Evolutionary conservation across 352 stramenopile genomes (phyloP).

Genomic region (Pythium phragmiticola): DNA sequence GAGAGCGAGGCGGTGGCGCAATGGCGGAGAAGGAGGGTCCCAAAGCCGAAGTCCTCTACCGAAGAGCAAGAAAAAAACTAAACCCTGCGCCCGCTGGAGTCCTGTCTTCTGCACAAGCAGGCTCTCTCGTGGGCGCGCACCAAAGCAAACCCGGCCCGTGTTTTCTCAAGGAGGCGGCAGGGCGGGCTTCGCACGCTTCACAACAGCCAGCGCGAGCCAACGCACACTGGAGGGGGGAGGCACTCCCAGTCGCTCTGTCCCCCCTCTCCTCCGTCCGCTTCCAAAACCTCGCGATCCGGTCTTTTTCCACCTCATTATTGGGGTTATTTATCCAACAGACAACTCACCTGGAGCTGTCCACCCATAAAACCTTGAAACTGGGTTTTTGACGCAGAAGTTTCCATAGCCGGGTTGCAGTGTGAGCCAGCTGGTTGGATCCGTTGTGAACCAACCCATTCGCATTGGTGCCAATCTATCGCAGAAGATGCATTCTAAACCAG

Average conservation of each 20-base stretch:
- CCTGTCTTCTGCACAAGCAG: slow-evolving; percentile 25
- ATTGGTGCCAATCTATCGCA: background rate
- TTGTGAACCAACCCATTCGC: slow-evolving; percentile 9
- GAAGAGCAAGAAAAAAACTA: slow-evolving; percentile 35
- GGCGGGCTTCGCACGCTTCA: background rate
- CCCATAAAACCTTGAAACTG: slow-evolving; percentile 21
- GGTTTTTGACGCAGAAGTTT: slow-evolving; percentile 26
- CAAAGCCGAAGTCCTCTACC: slow-evolving; percentile 15
- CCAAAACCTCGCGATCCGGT: slow-evolving; percentile 19
- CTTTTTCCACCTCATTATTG: slow-evolving; percentile 23
- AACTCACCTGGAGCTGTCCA: background rate
- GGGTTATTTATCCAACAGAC: slow-evolving; percentile 12
- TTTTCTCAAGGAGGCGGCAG: too few relatives aligned
- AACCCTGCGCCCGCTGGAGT: slow-evolving; percentile 11
- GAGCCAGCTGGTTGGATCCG: slow-evolving; percentile 24
- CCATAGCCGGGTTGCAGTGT: slow-evolving; percentile 15
- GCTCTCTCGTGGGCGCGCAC: slow-evolving; percentile 5
- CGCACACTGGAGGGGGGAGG: background rate
- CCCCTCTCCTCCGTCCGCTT: slow-evolving; percentile 19
- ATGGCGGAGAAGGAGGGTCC: background rate
- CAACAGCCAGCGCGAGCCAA: slow-evolving; percentile 12
- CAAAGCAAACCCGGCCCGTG: slow-evolving; percentile 2
- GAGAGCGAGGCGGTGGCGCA: background rate
- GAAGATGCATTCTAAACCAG: slow-evolving; percentile 12
- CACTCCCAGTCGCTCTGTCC: slow-evolving; percentile 9